Evolutionary conservation across 1,139 yeast species (phyloP).

Genomic region (Saccharomycopsis hybrid): DNA sequence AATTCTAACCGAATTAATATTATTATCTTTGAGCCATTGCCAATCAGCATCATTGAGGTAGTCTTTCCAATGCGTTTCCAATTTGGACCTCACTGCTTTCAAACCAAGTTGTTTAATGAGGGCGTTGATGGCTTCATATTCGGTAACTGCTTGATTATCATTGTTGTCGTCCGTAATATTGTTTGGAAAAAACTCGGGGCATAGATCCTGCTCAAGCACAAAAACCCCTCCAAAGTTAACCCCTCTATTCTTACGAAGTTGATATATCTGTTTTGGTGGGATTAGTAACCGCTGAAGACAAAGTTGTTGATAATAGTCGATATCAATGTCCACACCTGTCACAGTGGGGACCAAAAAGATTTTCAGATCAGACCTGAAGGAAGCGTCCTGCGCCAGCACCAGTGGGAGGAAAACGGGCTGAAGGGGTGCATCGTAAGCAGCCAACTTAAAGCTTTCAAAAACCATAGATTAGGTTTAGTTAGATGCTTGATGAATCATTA

Average conservation of each 20-base stretch:
- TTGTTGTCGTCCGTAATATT: no score
- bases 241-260: constrained; percentile 67
- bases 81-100: constrained; percentile 46
- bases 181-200: constrained; percentile 47
- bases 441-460: constrained; percentile 5
- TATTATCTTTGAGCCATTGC: constrained; percentile 60
- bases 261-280: constrained; percentile 52
- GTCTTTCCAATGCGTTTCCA: constrained; percentile 65
- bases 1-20: constrained; percentile 71
- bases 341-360: no score
- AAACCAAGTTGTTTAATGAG: constrained; percentile 43
- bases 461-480: not conserved
- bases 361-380: no score
- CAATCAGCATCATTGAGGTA: constrained; percentile 69
- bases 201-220: constrained; percentile 73
- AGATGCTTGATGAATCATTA: no score
- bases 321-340: no score
- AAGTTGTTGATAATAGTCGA: no score
- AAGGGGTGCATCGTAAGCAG: constrained; percentile 2
- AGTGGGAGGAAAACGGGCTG: no score
- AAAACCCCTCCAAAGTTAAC: constrained; percentile 84
- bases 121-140: constrained; percentile 62
- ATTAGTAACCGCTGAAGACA: no score
- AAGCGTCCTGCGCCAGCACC: no score
- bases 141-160: no score